phyloP scores from a whole-genome alignment of 2,329 filamentous ascomycete species.

The Capronia americana region DNA sequence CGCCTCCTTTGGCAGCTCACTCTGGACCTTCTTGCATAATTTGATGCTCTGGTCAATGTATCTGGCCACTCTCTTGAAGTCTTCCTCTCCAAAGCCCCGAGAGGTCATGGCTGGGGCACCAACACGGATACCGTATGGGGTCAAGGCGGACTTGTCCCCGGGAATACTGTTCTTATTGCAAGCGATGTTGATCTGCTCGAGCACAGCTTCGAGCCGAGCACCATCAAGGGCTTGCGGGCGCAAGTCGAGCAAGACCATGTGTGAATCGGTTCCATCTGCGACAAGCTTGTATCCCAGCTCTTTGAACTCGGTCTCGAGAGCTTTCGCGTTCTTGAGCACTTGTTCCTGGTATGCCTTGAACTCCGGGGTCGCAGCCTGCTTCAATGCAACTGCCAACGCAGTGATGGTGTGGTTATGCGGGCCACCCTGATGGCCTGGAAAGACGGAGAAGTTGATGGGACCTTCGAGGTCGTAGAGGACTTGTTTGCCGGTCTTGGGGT shows the following conservation, averaged over 20 bases:
- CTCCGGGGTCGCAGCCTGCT: conserved; percentile 87
- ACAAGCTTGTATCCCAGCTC: conserved; percentile 92
- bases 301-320: conserved; percentile 73
- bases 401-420: conserved; percentile 99
- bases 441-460: conserved; percentile 98
- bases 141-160: conserved; percentile 90
- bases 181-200: conserved; percentile 94
- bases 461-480: conserved; percentile 90
- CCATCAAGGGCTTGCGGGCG: conserved; percentile 87
- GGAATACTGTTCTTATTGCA: conserved; percentile 99
- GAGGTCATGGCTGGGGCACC: conserved; percentile 98
- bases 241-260: conserved; percentile 95
- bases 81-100: conserved; percentile 84
- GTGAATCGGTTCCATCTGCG: conserved; percentile 93
- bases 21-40: conserved; percentile 85
- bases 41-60: conserved; percentile 84
- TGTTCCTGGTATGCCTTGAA: conserved; percentile 94
- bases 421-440: conserved; percentile 97
- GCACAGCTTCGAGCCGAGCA: conserved; percentile 85
- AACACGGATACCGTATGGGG: conserved; percentile 90
- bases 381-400: conserved; percentile 89
- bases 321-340: conserved; percentile 91
- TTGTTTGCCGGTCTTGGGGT: conserved; percentile 90
- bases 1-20: conserved; percentile 85
- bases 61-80: conserved; percentile 85